These are phyloP conservation scores for Viola pubescens DNA, from an alignment of 441 rosid species.

Conservation along the genomic window DNA sequence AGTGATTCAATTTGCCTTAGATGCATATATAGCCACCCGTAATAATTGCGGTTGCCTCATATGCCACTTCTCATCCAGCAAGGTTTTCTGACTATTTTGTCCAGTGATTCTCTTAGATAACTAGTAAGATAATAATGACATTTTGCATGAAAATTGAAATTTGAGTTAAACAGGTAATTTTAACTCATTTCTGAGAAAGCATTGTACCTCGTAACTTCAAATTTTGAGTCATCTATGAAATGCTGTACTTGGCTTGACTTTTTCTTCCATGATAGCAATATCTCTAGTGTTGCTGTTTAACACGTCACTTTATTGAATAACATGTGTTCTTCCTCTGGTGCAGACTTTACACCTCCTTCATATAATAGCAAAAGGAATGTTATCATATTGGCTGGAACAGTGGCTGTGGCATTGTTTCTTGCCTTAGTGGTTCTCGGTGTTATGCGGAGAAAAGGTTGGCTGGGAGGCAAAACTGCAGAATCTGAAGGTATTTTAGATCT, in stretches of 20 bases:
- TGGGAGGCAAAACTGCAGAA: conserved; percentile 42
- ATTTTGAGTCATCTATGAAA: not conserved
- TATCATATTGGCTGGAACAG: conserved; percentile 27
- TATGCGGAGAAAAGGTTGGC: conserved; percentile 47
- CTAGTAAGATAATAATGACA: not conserved
- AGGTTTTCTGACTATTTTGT: not conserved
- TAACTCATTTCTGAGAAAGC: too few species aligned
- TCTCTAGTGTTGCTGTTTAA: not conserved
- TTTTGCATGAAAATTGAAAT: too few species aligned
- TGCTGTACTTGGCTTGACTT: not conserved
- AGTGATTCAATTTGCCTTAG: too few species aligned
- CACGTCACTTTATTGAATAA: conserved; percentile 10
- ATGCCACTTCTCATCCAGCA: not conserved
- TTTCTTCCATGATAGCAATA: not conserved
- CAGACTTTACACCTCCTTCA: conserved; percentile 72
- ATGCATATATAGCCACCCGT: too few species aligned
- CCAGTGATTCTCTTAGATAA: not conserved
- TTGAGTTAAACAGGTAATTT: too few species aligned
- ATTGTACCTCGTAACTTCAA: not conserved
- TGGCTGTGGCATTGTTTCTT: conserved; percentile 32
- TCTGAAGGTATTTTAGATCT: conserved; percentile 44
- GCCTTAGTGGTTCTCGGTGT: conserved; percentile 34
- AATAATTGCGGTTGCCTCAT: not conserved
- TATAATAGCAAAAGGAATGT: conserved; percentile 23
- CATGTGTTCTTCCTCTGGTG: conserved; percentile 14